Evolutionary conservation across 352 stramenopile species (phyloP).

Genomic region (Halophytophthora batemanensis): DNA sequence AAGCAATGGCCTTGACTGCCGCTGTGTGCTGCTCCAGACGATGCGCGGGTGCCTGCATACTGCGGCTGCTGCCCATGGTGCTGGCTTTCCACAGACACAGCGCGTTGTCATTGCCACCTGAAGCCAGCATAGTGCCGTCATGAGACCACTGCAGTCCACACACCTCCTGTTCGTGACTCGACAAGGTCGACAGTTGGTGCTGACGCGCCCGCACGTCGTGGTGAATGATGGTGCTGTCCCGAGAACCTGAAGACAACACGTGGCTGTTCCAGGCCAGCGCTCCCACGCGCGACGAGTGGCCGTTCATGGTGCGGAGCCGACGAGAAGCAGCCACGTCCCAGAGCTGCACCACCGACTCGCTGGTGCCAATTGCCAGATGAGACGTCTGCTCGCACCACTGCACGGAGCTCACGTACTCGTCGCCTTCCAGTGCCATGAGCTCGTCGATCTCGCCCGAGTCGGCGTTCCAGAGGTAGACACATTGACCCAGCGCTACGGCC

Average conservation of each 20-base stretch:
- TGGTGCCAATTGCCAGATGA: constrained; percentile 95
- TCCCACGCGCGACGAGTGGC: constrained; percentile 93
- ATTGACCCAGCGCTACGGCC: constrained; percentile 95
- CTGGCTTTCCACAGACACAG: constrained; percentile 95
- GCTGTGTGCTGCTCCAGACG: constrained; percentile 95
- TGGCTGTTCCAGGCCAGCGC: constrained; percentile 95
- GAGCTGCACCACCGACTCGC: constrained; percentile 92
- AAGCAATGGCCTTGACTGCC: constrained; percentile 98
- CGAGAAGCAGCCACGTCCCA: constrained; percentile 95
- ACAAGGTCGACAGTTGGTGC: constrained; percentile 90
- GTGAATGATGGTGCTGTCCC: constrained; percentile 93
- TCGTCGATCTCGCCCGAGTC: constrained; percentile 95
- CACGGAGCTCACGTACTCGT: constrained; percentile 97
- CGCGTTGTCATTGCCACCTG: constrained; percentile 97
- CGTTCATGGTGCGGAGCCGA: constrained; percentile 90
- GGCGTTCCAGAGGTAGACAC: constrained; percentile 98
- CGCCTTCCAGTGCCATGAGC: constrained; percentile 85
- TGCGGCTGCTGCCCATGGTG: constrained; percentile 70
- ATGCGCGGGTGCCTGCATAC: constrained; percentile 60
- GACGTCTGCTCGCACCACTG: constrained; percentile 91
- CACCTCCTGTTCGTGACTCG: constrained; percentile 96
- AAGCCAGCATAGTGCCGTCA: constrained; percentile 94
- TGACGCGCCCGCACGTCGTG: constrained; percentile 65
- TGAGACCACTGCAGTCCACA: constrained; percentile 97
- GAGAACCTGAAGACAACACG: constrained; percentile 91